phyloP scores from a whole-genome alignment of 371 early-diverging fungal species.

The Lichtheimia ramosa region DNA sequence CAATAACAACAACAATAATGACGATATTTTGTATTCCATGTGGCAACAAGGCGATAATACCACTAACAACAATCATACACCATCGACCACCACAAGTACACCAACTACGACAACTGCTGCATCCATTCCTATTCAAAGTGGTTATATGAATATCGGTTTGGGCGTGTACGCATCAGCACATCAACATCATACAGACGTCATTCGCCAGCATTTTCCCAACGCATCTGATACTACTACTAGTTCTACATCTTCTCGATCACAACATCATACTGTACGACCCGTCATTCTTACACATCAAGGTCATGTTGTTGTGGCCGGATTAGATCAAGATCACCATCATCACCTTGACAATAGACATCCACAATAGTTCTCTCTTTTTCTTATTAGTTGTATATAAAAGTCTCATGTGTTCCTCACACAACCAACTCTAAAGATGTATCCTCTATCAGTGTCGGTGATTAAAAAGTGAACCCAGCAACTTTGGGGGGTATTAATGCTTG shows the following conservation, averaged over 20 bases:
- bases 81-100: conserved; percentile 4
- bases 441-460: too few species aligned
- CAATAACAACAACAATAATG: background rate
- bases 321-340: conserved; percentile 5
- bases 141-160: conserved; percentile 46
- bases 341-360: conserved; percentile 1
- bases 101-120: conserved; percentile 5
- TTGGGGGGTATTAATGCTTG: too few species aligned
- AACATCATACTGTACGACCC: conserved; percentile 9
- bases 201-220: conserved; percentile 42
- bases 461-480: too few species aligned
- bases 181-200: conserved; percentile 52
- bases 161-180: conserved; percentile 57
- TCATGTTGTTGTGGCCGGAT: conserved; percentile 24
- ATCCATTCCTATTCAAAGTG: conserved; percentile 18
- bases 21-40: background rate
- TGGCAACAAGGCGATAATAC: conserved; percentile 2
- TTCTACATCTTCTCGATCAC: too few species aligned
- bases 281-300: conserved; percentile 21
- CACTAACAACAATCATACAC: conserved; percentile 1
- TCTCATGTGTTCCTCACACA: too few species aligned
- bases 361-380: conserved; percentile 1
- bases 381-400: conserved; percentile 6
- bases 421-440: too few species aligned
- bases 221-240: conserved; percentile 2